A percentile compares a stretch with the other conserved stretches of the same genome.
These are phyloP conservation scores for Ogataea naganishii DNA, from an alignment of 805 yeast genomes.

Conservation along the genomic window DNA sequence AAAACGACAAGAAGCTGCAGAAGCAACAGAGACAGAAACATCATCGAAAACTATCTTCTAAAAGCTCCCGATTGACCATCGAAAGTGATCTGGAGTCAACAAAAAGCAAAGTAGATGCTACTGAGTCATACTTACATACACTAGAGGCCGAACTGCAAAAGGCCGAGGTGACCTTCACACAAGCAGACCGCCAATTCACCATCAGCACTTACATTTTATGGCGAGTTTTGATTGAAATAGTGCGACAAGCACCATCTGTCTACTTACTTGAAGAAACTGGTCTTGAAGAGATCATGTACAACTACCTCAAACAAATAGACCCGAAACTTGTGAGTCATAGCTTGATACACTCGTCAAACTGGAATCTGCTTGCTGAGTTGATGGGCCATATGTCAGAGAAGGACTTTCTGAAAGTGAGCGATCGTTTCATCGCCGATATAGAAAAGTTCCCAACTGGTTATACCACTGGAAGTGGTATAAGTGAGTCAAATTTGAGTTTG, in stretches of 20 bases:
- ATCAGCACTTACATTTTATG: conserved; percentile 85
- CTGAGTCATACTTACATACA: conserved; percentile 7
- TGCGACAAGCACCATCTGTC: conserved; percentile 73
- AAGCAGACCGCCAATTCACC: conserved; percentile 79
- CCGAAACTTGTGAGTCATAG: conserved; percentile 61
- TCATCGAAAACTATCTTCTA: conserved; percentile 1
- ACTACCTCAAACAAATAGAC: conserved; percentile 82
- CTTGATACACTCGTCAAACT: conserved; percentile 78
- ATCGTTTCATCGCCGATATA: conserved; percentile 84
- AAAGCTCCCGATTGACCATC: conserved; percentile 1
- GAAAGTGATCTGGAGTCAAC: no score
- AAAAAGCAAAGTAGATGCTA: no score
- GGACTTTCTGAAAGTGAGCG: conserved; percentile 82
- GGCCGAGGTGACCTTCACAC: conserved; percentile 62
- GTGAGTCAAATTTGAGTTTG: conserved; percentile 51
- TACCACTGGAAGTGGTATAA: conserved; percentile 21
- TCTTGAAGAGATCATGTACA: conserved; percentile 87
- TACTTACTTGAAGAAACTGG: conserved; percentile 71
- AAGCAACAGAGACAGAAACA: no score
- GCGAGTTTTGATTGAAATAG: conserved; percentile 87
- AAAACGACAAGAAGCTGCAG: no score
- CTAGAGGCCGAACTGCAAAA: conserved; percentile 21
- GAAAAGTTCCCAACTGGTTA: conserved; percentile 64
- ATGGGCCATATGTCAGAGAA: conserved; percentile 86
- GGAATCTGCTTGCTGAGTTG: conserved; percentile 85